Percentiles rank a stretch among this genome's conserved stretches.
These are phyloP conservation scores for Globisporangium abappressorium DNA, from an alignment of 352 stramenopile genomes.

Conservation along the genomic window DNA sequence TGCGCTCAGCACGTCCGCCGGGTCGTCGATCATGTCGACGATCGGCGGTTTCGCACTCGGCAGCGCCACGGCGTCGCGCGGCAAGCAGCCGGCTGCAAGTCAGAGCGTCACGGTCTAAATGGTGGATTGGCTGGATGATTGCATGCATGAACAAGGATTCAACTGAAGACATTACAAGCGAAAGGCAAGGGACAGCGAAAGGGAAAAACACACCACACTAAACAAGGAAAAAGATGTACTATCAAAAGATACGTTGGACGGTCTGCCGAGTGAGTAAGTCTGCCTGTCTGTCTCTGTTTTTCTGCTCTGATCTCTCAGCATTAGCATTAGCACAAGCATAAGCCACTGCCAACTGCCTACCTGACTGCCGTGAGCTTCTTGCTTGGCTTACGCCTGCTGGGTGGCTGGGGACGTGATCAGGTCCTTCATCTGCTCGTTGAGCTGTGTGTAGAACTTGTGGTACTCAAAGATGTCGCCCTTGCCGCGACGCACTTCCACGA, in stretches of 20 bases:
- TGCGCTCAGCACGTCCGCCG: conserved; percentile 58
- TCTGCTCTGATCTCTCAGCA: not conserved
- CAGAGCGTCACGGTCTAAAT: conserved; percentile 44
- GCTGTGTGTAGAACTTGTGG: conserved; percentile 89
- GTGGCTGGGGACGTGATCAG: conserved; percentile 44
- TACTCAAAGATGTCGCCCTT: conserved; percentile 92
- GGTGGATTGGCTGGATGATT: not conserved
- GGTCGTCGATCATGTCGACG: conserved; percentile 75
- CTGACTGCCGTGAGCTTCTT: not conserved
- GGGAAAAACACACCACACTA: not conserved
- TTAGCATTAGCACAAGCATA: not conserved
- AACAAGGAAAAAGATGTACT: conserved; percentile 15
- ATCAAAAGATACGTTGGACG: conserved; percentile 5
- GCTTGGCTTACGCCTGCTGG: not conserved
- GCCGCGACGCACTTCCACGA: conserved; percentile 87
- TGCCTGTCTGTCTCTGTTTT: conserved; percentile 3
- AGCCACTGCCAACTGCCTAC: not conserved
- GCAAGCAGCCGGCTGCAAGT: conserved; percentile 17
- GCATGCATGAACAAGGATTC: not conserved
- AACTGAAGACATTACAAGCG: not conserved
- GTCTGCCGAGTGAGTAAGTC: not conserved
- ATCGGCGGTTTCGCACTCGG: conserved; percentile 67
- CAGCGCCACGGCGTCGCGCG: conserved; percentile 17
- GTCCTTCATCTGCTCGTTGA: conserved; percentile 87
- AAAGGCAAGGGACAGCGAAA: not conserved